Percentiles rank a stretch among this genome's conserved stretches.
Evolutionary conservation across 2,329 filamentous ascomycete genomes (phyloP).

Genomic region (Ambrosiella xylebori): DNA sequence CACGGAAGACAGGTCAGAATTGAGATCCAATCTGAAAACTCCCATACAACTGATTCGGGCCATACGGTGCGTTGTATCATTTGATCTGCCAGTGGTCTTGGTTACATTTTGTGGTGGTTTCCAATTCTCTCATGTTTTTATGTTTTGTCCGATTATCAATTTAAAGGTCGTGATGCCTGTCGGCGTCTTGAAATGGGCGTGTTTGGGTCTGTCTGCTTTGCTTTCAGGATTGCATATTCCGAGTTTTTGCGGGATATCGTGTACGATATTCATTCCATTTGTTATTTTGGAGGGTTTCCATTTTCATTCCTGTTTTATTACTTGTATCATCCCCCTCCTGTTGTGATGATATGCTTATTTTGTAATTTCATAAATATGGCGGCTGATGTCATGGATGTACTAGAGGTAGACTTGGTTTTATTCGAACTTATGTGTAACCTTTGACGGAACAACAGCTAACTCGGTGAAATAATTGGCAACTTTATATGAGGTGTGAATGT

Average conservation of each 20-base stretch:
- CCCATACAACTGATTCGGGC: no score
- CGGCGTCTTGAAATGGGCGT: not conserved
- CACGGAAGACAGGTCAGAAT: not conserved
- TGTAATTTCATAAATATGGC: not conserved
- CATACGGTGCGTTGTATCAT: not conserved
- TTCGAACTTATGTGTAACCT: not conserved
- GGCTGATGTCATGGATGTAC: not conserved
- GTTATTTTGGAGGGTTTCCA: not conserved
- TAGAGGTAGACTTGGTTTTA: not conserved
- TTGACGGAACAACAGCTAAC: not conserved
- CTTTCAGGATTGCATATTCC: constrained; percentile 1
- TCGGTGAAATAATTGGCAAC: no score
- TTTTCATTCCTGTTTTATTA: not conserved
- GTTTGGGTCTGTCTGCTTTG: not conserved
- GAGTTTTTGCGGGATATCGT: constrained; percentile 6
- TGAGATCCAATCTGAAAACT: no score
- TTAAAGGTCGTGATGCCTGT: not conserved
- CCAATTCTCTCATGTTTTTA: not conserved
- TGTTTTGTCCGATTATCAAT: not conserved
- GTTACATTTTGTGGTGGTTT: not conserved
- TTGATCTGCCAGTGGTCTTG: not conserved
- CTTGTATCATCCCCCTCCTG: not conserved
- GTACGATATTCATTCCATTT: not conserved
- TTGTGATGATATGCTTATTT: not conserved
- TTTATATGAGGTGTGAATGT: no score